Evolutionary conservation across 2,329 filamentous ascomycete species (phyloP).

Genomic region (Ceratocystis cubensis): DNA sequence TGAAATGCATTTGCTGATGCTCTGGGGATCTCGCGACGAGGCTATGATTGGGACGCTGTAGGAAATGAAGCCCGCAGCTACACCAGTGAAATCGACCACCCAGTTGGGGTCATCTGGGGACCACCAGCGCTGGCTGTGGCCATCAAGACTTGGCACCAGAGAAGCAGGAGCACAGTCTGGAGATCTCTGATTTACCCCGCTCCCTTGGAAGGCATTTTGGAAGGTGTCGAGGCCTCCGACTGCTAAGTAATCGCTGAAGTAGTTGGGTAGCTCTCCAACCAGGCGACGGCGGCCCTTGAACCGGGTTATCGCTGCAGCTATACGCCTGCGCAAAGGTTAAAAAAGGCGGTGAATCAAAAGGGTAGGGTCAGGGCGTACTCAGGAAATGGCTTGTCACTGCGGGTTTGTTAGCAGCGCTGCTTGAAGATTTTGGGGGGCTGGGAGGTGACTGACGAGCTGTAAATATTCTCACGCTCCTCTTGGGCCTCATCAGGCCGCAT

Average conservation of each 20-base stretch:
- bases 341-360: background rate
- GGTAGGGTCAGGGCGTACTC: slow-evolving; percentile 33
- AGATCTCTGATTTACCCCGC: slow-evolving; percentile 33
- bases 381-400: slow-evolving; percentile 40
- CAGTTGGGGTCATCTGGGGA: slow-evolving; percentile 41
- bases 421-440: background rate
- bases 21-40: background rate
- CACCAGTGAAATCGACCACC: slow-evolving; percentile 66
- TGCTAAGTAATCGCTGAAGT: slow-evolving; percentile 70
- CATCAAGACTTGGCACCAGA: slow-evolving; percentile 39
- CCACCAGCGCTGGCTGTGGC: slow-evolving; percentile 37
- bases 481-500: slow-evolving; percentile 56
- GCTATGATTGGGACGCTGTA: slow-evolving; percentile 29
- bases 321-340: slow-evolving; percentile 13
- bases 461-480: slow-evolving; percentile 53
- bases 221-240: slow-evolving; percentile 65
- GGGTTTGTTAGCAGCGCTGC: slow-evolving; percentile 23
- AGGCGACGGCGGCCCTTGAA: slow-evolving; percentile 54
- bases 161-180: slow-evolving; percentile 32
- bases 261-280: slow-evolving; percentile 43
- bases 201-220: slow-evolving; percentile 46
- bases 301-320: slow-evolving; percentile 9
- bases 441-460: slow-evolving; percentile 41
- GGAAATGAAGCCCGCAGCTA: slow-evolving; percentile 69
- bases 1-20: slow-evolving; percentile 25